Evolutionary conservation across 352 stramenopile genomes (phyloP), one percentile per base, ranked within the genome.

Genomic region (Globisporangium yorkense): DNA sequence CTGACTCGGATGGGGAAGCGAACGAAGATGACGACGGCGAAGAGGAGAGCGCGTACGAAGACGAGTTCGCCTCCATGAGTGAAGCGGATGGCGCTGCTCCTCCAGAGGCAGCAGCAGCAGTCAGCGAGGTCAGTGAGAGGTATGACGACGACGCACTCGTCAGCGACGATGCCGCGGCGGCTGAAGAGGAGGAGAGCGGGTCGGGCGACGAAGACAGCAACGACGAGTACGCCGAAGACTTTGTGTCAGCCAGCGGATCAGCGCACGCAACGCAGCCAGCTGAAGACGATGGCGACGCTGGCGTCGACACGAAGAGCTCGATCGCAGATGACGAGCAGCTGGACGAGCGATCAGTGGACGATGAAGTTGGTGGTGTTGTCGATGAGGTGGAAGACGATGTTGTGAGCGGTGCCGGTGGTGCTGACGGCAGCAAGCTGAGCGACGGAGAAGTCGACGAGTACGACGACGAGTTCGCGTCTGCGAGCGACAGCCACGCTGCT

Each of bases 401-500:
- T 27, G 29, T 43, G 16, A 35, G 47, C n/a, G 31, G 35, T 5
- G 50, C 29, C 20, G 20, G 35, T 10, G 35, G 8, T 2, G 13
- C 43, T 5, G 20, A 20, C 20, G 50, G 46, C 2, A 20, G 29
- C 3, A 24, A 44, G 4, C 31, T 33, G 50, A 55, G 33, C n/a
- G 46, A 37, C 9, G 37, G 16, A n/a, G 27, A 15, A 13, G 7
- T 15, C 10, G 37, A 39, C 21, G 59, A 56, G 8, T 66, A 66
- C 48, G 60, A 66, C 12, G 51, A 58, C 16, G 58, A 56, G 16
- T 63, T 64, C 51, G 44, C 43, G 7, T 67, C 50, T 4, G 51
- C 39, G 7, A 62, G 51, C 16, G 63, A 57, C 18, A 62, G 43
- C 27, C 40, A 62, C 2, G 27, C 16, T 41, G 12, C 9, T 0